These are phyloP conservation scores for Venturia oleaginea DNA, from an alignment of 2,329 filamentous ascomycete genomes.

Conservation along the genomic window DNA sequence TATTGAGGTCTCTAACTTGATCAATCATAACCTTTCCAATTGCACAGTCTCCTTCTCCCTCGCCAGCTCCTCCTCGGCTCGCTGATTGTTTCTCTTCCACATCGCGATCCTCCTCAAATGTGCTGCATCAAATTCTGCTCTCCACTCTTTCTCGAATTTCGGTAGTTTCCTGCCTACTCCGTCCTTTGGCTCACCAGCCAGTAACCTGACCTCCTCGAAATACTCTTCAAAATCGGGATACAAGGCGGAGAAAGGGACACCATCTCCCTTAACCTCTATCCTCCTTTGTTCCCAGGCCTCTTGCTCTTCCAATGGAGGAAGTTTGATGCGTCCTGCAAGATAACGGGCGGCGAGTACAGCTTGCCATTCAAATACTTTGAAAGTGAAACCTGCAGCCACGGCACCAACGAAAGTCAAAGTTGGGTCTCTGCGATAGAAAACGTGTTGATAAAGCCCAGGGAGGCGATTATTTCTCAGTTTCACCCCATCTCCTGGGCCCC, in stretches of 20 bases:
- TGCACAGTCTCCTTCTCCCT: slow-evolving; percentile 6
- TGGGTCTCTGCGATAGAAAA: slow-evolving; percentile 47
- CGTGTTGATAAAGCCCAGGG: slow-evolving; percentile 48
- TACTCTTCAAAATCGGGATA: slow-evolving; percentile 57
- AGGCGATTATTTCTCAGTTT: slow-evolving; percentile 46
- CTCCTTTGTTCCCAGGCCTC: slow-evolving; percentile 49
- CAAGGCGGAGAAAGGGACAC: slow-evolving; percentile 46
- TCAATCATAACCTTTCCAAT: not conserved
- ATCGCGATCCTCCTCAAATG: slow-evolving; percentile 48
- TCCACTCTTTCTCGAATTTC: slow-evolving; percentile 39
- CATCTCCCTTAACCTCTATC: slow-evolving; percentile 46
- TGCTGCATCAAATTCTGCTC: slow-evolving; percentile 43
- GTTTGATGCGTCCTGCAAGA: slow-evolving; percentile 43
- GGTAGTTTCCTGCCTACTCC: slow-evolving; percentile 23
- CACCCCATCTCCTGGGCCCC: not conserved
- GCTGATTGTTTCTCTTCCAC: slow-evolving; percentile 46
- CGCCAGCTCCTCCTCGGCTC: slow-evolving; percentile 19
- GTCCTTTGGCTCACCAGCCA: slow-evolving; percentile 40
- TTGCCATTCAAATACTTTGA: slow-evolving; percentile 63
- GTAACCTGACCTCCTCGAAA: slow-evolving; percentile 46
- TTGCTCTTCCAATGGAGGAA: slow-evolving; percentile 44
- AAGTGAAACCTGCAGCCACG: slow-evolving; percentile 50
- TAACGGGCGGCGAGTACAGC: slow-evolving; percentile 52
- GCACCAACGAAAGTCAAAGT: slow-evolving; percentile 51
- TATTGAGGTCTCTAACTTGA: not conserved